phyloP scores from a whole-genome alignment of 1,284 basidiomycete genomes.

The Termitomyces sp. region DNA sequence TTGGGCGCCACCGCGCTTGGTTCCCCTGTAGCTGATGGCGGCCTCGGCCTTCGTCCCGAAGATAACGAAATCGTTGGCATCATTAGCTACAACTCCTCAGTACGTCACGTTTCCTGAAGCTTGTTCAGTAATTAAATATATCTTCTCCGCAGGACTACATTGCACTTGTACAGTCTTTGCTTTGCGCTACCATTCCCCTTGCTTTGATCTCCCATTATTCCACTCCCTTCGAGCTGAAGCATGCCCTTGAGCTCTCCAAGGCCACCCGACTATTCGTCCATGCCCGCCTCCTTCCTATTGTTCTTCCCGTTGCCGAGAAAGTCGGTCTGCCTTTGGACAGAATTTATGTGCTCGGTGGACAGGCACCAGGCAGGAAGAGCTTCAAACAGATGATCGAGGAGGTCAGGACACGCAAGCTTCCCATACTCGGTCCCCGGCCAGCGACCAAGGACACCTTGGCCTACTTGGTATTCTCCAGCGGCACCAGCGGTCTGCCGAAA shows the following conservation, averaged over 20 bases:
- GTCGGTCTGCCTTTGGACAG: conserved; percentile 44
- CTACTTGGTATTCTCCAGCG: conserved; percentile 73
- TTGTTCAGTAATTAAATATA: background rate
- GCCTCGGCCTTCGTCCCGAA: conserved; percentile 46
- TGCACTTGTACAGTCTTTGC: conserved; percentile 49
- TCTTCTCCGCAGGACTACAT: conserved; percentile 51
- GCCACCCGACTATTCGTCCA: conserved; percentile 61
- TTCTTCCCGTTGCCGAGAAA: conserved; percentile 46
- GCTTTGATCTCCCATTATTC: conserved; percentile 60
- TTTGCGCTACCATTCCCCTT: conserved; percentile 57
- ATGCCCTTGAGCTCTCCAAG: conserved; percentile 49
- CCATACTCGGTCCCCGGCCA: conserved; percentile 39
- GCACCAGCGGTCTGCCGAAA: conserved; percentile 73
- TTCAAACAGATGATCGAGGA: conserved; percentile 43
- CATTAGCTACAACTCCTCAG: conserved; percentile 64
- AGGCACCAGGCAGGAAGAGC: conserved; percentile 33
- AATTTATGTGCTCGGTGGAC: conserved; percentile 53
- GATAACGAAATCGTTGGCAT: conserved; percentile 60
- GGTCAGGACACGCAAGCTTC: conserved; percentile 33
- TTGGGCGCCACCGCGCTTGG: conserved; percentile 56
- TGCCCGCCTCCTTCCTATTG: conserved; percentile 43
- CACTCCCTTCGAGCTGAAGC: conserved; percentile 62
- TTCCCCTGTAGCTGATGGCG: conserved; percentile 41
- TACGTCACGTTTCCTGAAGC: conserved; percentile 29
- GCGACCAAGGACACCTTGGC: conserved; percentile 57